Evolutionary conservation across 495 filamentous ascomycete species (phyloP).

Genomic region (Hypoxylon fragiforme): DNA sequence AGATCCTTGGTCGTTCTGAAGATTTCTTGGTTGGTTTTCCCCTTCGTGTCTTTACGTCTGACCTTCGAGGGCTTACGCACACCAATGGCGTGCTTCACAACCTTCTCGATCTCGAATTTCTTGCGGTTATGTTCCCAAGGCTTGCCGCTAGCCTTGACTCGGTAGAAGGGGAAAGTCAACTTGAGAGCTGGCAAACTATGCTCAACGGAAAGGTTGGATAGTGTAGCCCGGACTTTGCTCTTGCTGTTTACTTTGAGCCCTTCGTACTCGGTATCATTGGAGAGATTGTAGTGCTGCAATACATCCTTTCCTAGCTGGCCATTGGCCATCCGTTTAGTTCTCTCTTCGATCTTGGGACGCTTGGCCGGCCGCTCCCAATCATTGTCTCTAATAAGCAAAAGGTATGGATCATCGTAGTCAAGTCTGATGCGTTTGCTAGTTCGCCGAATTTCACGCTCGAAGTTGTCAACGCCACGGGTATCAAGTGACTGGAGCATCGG

Average conservation of each 20-base stretch:
- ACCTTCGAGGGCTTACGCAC: slow-evolving; percentile 64
- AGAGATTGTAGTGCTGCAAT: slow-evolving; percentile 87
- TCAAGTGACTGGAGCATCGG: slow-evolving; percentile 47
- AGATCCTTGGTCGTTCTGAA: slow-evolving; percentile 77
- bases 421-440: slow-evolving; percentile 75
- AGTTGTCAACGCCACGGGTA: slow-evolving; percentile 52
- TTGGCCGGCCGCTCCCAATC: slow-evolving; percentile 58
- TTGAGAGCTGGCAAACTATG: slow-evolving; percentile 89
- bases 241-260: slow-evolving; percentile 94
- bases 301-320: slow-evolving; percentile 61
- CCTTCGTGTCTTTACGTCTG: slow-evolving; percentile 81
- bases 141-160: slow-evolving; percentile 76
- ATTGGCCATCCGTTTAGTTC: slow-evolving; percentile 58
- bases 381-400: slow-evolving; percentile 69
- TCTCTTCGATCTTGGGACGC: slow-evolving; percentile 47
- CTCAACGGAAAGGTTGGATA: slow-evolving; percentile 83
- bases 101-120: slow-evolving; percentile 58
- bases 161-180: slow-evolving; percentile 92
- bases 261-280: slow-evolving; percentile 94
- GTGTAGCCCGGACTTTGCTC: slow-evolving; percentile 87
- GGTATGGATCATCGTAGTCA: slow-evolving; percentile 87
- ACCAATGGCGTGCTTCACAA: slow-evolving; percentile 53
- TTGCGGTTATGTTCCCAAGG: slow-evolving; percentile 93
- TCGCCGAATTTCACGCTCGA: slow-evolving; percentile 63
- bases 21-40: slow-evolving; percentile 71